These are phyloP conservation scores for Didymella pomorum DNA, from an alignment of 2,329 filamentous ascomycete species.

Conservation along the genomic window DNA sequence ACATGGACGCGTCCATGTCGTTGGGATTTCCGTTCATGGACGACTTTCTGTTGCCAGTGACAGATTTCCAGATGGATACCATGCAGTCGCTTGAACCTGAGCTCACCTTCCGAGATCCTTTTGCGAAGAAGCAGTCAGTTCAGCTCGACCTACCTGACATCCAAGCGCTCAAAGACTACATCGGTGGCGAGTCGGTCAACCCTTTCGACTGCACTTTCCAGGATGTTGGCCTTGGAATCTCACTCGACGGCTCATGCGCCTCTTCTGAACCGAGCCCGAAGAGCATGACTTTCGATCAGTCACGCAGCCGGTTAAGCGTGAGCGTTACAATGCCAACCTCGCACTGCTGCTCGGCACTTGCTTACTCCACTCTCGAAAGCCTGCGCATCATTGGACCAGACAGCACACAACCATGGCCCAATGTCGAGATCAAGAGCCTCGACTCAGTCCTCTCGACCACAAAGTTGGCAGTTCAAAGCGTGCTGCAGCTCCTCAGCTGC, in stretches of 20 bases:
- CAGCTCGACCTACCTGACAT: slow-evolving; percentile 38
- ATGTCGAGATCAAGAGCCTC: slow-evolving; percentile 33
- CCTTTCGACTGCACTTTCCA: slow-evolving; percentile 34
- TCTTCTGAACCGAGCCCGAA: slow-evolving; percentile 26
- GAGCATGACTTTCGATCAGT: slow-evolving; percentile 25
- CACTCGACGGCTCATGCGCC: slow-evolving; percentile 23
- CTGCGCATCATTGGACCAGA: slow-evolving; percentile 37
- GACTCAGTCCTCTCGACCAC: slow-evolving; percentile 41
- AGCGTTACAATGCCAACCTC: slow-evolving; percentile 32
- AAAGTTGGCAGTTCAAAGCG: slow-evolving; percentile 37
- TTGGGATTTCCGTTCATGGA: slow-evolving; percentile 36
- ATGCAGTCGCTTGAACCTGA: slow-evolving; percentile 33
- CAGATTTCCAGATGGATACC: slow-evolving; percentile 26
- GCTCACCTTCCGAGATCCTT: slow-evolving; percentile 39
- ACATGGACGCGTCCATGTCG: slow-evolving; percentile 26
- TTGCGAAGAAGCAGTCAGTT: slow-evolving; percentile 36
- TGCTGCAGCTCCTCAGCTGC: slow-evolving; percentile 42
- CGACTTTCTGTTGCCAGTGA: slow-evolving; percentile 28
- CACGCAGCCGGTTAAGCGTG: slow-evolving; percentile 25
- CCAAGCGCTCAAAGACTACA: slow-evolving; percentile 39
- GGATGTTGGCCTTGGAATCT: slow-evolving; percentile 27
- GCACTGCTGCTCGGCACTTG: slow-evolving; percentile 43
- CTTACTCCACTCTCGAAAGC: slow-evolving; percentile 43
- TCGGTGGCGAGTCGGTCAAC: slow-evolving; percentile 33
- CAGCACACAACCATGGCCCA: slow-evolving; percentile 23